Conservation (phyloP, 805 yeast species). For the Barnettozyma populi region DNA sequence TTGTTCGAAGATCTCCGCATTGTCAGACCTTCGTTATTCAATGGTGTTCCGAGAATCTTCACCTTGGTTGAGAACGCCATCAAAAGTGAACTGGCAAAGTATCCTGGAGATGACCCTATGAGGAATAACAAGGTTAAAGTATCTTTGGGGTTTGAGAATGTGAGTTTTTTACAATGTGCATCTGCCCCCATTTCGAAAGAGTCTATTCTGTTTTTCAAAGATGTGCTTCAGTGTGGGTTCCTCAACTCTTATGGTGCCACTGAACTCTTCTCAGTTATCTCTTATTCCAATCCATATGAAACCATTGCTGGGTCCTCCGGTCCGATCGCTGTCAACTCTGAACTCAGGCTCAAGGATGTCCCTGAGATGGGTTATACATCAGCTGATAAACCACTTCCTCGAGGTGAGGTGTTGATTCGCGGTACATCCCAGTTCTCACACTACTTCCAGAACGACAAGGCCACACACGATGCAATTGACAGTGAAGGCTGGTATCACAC, state of each 20-base stretch:
- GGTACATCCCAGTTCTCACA: constrained; percentile 42
- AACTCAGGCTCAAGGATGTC: constrained; percentile 48
- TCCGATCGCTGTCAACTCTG: constrained; percentile 40
- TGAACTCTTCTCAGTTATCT: constrained; percentile 49
- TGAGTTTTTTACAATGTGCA: constrained; percentile 34
- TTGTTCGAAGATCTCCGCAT: constrained; percentile 46
- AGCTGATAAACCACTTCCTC: constrained; percentile 30
- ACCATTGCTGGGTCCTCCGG: constrained; percentile 43
- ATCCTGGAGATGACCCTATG: constrained; percentile 18
- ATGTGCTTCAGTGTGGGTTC: constrained; percentile 39
- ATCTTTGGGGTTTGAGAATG: constrained; percentile 35
- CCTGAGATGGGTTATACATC: constrained; percentile 50
- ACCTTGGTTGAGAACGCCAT: constrained; percentile 39
- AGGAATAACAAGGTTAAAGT: constrained; percentile 20
- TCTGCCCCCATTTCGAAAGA: constrained; percentile 58
- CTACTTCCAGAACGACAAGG: constrained; percentile 20
- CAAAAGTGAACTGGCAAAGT: constrained; percentile 16
- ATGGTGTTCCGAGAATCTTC: constrained; percentile 52
- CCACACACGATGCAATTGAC: constrained; percentile 30
- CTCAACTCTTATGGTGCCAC: constrained; percentile 60
- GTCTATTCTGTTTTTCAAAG: constrained; percentile 48
- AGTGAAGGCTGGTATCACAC: constrained; percentile 49
- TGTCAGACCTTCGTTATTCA: constrained; percentile 40
- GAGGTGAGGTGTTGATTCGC: constrained; percentile 49
- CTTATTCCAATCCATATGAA: constrained; percentile 33